Base-by-base conservation (phyloP, 305 asterid species). In the Solanum hybrid region DNA sequence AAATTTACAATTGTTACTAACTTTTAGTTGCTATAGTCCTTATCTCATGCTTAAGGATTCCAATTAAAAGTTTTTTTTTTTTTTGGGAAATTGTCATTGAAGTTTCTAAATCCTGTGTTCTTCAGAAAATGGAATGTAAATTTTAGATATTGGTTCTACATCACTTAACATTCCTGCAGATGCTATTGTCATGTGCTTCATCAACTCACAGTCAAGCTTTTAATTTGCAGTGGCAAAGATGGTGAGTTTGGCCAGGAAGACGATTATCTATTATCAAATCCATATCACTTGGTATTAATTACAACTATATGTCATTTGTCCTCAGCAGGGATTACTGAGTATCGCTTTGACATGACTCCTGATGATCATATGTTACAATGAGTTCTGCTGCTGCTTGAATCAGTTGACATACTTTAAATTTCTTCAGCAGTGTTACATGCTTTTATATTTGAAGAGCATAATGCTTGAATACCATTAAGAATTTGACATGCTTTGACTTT, bases 271-370 rank as follows among this genome's bases (percentile, higher is more conserved):
- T 90, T 97, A 84, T 95, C 99, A 84, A 98, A 96, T 91, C 99
- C 99, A 15, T 98, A 98, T 93, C 99, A 98, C 98, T 92, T 96
- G 98, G 99, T 98, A 95, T 94, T 45, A 29, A 29, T 84, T 84
- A 51, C 88, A 39, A 27, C 87, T 26, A 83, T 83, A 27, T 51
- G 39, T 45, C 75, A 45, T 84, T 45, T 84, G 75, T 84, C 87
- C 88, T 51, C 88, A 29, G 87, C 75, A 84, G 20, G 88, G 38
- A 84, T 45, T 84, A 45, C 2, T 17, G 87, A 84, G 24, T 41
- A 29, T 51, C 1, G 73, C 38, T 84, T 84, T 84, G 37, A 5
- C 75, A 10, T 84, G 88, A 45, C 39, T 15, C 75, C 88, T 45
- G 68, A 84, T 20, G 75, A 45, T 51, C 88, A 84, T 51, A 4